Percentiles rank a stretch among this genome's conserved stretches.
These are phyloP conservation scores for Stachybotrys chartarum DNA, from an alignment of 2,329 filamentous ascomycete species.

Conservation along the genomic window DNA sequence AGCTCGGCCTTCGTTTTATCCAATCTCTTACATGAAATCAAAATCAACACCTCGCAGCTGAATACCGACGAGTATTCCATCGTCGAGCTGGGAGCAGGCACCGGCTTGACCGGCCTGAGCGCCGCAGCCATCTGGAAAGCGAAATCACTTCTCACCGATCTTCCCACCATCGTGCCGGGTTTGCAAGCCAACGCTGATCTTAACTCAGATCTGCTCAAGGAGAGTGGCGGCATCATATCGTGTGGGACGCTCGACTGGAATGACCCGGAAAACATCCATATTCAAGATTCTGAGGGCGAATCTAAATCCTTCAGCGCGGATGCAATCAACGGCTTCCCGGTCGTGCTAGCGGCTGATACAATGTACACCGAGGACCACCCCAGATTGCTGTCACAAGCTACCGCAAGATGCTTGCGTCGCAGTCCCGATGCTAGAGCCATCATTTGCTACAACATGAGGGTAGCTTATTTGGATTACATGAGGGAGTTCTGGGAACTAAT, in stretches of 20 bases:
- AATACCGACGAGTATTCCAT: not conserved
- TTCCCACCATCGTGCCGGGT: not conserved
- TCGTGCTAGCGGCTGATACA: not conserved
- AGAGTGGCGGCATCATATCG: not conserved
- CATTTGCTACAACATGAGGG: not conserved
- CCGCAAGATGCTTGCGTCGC: not conserved
- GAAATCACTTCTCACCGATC: not conserved
- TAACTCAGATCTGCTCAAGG: not conserved
- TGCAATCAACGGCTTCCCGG: not conserved
- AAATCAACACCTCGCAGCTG: not conserved
- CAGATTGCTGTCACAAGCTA: not conserved
- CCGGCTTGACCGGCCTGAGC: not conserved
- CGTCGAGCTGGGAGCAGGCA: conserved; percentile 1
- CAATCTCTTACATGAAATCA: not conserved
- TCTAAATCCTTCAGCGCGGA: not conserved
- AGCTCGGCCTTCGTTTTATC: not conserved
- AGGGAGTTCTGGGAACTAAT: conserved; percentile 1
- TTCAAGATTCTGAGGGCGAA: not conserved
- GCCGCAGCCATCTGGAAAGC: not conserved
- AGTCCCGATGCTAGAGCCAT: not conserved
- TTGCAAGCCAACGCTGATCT: not conserved
- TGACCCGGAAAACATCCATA: not conserved
- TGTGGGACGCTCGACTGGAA: conserved; percentile 1
- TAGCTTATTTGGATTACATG: not conserved
- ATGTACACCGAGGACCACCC: conserved; percentile 1